These are phyloP conservation scores for Leptographium procerum DNA, from an alignment of 2,329 filamentous ascomycete genomes.

Conservation along the genomic window DNA sequence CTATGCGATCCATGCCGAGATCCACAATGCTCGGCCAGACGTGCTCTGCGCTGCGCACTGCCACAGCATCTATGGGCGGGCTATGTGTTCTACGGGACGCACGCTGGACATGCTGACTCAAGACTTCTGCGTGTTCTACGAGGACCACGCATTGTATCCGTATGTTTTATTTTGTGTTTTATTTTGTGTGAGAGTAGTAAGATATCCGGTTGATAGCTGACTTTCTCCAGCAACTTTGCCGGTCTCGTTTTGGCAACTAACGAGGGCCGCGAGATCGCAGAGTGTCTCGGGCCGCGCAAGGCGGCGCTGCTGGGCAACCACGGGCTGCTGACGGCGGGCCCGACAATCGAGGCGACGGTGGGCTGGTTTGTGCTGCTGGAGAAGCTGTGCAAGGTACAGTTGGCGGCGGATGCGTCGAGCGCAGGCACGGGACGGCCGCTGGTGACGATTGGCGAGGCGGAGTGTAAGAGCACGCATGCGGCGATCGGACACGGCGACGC, in stretches of 20 bases:
- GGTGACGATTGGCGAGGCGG: conserved; percentile 15
- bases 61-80: conserved; percentile 39
- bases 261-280: conserved; percentile 37
- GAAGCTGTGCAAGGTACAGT: conserved; percentile 33
- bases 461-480: conserved; percentile 10
- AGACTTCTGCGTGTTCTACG: conserved; percentile 50
- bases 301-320: conserved; percentile 42
- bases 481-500: conserved; percentile 13
- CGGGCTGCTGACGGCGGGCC: conserved; percentile 40
- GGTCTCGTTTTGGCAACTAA: conserved; percentile 41
- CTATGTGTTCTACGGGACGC: conserved; percentile 51
- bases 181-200: neutral
- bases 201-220: neutral
- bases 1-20: conserved; percentile 24
- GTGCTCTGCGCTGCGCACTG: conserved; percentile 42
- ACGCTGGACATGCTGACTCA: conserved; percentile 55
- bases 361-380: conserved; percentile 44
- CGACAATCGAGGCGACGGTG: conserved; percentile 37
- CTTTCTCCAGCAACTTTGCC: conserved; percentile 26
- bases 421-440: conserved; percentile 39
- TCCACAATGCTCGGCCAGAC: conserved; percentile 44
- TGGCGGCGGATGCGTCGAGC: conserved; percentile 47
- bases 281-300: conserved; percentile 36
- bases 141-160: conserved; percentile 29
- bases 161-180: conserved; percentile 14